phyloP scores from a whole-genome alignment of 495 filamentous ascomycete species.

The Penicillium goetzii region DNA sequence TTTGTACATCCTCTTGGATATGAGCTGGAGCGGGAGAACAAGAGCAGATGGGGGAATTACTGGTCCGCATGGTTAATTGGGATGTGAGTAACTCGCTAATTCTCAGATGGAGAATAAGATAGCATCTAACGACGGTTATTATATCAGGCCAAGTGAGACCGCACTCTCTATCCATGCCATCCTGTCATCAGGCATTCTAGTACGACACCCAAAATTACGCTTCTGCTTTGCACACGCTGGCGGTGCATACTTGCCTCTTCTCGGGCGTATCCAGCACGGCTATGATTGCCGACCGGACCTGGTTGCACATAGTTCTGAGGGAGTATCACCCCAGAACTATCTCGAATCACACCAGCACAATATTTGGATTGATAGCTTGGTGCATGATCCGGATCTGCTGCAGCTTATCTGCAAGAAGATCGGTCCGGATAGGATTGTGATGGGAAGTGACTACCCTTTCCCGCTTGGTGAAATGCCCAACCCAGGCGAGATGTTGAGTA shows the following conservation, averaged over 20 bases:
- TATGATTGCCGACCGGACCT: slow-evolving; percentile 31
- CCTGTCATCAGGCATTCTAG: not conserved
- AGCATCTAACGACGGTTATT: not conserved
- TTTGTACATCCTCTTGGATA: not conserved
- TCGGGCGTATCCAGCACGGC: slow-evolving; percentile 30
- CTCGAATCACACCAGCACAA: slow-evolving; percentile 22
- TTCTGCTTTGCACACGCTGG: not conserved
- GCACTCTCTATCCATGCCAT: not conserved
- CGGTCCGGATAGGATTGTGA: slow-evolving; percentile 22
- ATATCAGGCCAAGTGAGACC: not conserved
- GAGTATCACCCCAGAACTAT: slow-evolving; percentile 24
- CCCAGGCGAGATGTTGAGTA: slow-evolving; percentile 27
- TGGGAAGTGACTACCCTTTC: slow-evolving; percentile 35
- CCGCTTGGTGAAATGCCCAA: slow-evolving; percentile 30
- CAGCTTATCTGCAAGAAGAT: slow-evolving; percentile 30
- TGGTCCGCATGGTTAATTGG: not conserved
- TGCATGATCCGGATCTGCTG: slow-evolving; percentile 28
- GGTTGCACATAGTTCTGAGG: slow-evolving; percentile 25
- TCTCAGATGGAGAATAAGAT: not conserved
- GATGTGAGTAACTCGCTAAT: not conserved
- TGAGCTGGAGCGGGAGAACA: not conserved
- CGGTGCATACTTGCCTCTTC: slow-evolving; percentile 14
- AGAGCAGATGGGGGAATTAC: not conserved
- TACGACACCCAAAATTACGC: not conserved
- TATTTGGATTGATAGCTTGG: slow-evolving; percentile 33